Percentiles rank a stretch among this genome's conserved stretches.
Conservation (phyloP, 1,284 basidiomycete species). For the Phellopilus nigrolimitatus region DNA sequence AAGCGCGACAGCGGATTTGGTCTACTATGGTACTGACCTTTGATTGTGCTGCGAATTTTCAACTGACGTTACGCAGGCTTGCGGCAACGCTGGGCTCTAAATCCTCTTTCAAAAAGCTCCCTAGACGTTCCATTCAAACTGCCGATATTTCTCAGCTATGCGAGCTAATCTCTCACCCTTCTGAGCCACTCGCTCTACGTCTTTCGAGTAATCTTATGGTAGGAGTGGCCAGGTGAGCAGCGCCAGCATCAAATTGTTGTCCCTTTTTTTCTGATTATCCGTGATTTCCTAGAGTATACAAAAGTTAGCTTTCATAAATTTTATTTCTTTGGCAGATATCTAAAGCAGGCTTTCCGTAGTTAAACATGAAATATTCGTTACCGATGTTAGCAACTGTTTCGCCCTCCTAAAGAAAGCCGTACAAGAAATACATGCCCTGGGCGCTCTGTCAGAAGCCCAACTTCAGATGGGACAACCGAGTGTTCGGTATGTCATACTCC, state of each 20-base stretch:
- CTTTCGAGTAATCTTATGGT: slow-evolving; percentile 84
- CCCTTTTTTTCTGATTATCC: slow-evolving; percentile 11
- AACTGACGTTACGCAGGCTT: slow-evolving; percentile 49
- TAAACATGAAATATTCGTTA: slow-evolving; percentile 76
- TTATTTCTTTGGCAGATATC: background rate
- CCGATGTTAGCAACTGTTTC: slow-evolving; percentile 76
- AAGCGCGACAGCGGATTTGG: slow-evolving; percentile 77
- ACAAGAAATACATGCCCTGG: slow-evolving; percentile 49
- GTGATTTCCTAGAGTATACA: slow-evolving; percentile 54
- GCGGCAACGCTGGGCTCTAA: slow-evolving; percentile 84
- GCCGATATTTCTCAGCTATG: slow-evolving; percentile 80
- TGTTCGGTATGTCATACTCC: slow-evolving; percentile 43
- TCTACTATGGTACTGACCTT: slow-evolving; percentile 55
- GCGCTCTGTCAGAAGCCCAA: slow-evolving; percentile 37
- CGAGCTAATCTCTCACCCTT: slow-evolving; percentile 70
- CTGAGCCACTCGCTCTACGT: slow-evolving; percentile 80
- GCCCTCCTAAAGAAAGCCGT: slow-evolving; percentile 70
- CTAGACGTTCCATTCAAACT: slow-evolving; percentile 71
- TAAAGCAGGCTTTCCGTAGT: slow-evolving; percentile 38
- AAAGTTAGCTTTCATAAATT: slow-evolving; percentile 40
- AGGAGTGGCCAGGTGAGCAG: slow-evolving; percentile 75
- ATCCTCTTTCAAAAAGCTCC: slow-evolving; percentile 77
- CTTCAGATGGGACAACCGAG: slow-evolving; percentile 68
- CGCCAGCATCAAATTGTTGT: slow-evolving; percentile 21
- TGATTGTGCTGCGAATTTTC: background rate